phyloP scores from a whole-genome alignment of 176 grass and related monocot species.

The Triticum aestivum region IWGSC_CS_RefSeq_v2.1 NC_057801.1:444662976-444663475 shows the following conservation, averaged over 20 bases:
- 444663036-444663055: slow-evolving; percentile 38
- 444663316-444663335: too few relatives aligned
- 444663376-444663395: not conserved
- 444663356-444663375: not conserved
- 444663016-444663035: slow-evolving; percentile 33
- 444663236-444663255: slow-evolving; percentile 42
- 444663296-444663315: not conserved
- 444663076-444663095: slow-evolving; percentile 77
- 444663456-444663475: not conserved
- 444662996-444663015: slow-evolving; percentile 46
- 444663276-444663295: slow-evolving; percentile 13
- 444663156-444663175: slow-evolving; percentile 71
- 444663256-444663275: slow-evolving; percentile 18
- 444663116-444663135: slow-evolving; percentile 55
- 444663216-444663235: slow-evolving; percentile 35
- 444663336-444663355: not conserved
- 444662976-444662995: slow-evolving; percentile 38
- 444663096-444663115: slow-evolving; percentile 58
- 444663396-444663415: not conserved
- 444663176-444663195: slow-evolving; percentile 37
- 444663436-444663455: not conserved
- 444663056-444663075: slow-evolving; percentile 49
- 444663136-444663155: slow-evolving; percentile 13
- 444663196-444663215: slow-evolving; percentile 29
- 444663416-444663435: not conserved